These are phyloP conservation scores for Blumeria hordei DNA, from an alignment of 2,329 filamentous ascomycete genomes.

Conservation along the genomic window DNA sequence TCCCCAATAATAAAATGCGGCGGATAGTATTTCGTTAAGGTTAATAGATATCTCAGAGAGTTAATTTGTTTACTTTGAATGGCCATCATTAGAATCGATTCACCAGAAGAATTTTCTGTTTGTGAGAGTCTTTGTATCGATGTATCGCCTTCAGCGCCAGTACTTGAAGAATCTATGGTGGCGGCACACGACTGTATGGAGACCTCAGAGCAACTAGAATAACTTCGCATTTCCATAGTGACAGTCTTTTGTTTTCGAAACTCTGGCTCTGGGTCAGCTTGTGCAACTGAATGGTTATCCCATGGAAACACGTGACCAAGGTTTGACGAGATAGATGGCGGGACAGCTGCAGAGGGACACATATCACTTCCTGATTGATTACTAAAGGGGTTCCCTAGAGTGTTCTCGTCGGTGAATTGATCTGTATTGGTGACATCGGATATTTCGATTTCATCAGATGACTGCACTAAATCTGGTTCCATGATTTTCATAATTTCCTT, in stretches of 20 bases:
- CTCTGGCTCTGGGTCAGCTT: conserved; percentile 17
- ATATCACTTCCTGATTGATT: not conserved
- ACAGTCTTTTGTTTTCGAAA: conserved; percentile 30
- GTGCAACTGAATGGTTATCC: conserved; percentile 30
- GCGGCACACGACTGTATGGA: conserved; percentile 62
- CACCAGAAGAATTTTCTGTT: conserved; percentile 45
- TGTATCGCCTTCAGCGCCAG: conserved; percentile 60
- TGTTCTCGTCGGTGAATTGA: conserved; percentile 21
- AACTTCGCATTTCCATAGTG: conserved; percentile 69
- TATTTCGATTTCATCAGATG: conserved; percentile 11
- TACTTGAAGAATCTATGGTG: conserved; percentile 50
- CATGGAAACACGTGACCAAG: conserved; percentile 85
- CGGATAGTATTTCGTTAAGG: conserved; percentile 53
- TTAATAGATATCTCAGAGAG: conserved; percentile 57
- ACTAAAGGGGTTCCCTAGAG: conserved; percentile 10
- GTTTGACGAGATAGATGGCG: conserved; percentile 13
- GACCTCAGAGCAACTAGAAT: conserved; percentile 65
- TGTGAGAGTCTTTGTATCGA: conserved; percentile 58
- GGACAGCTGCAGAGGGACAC: not conserved
- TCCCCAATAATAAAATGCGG: conserved; percentile 51
- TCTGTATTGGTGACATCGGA: conserved; percentile 2
- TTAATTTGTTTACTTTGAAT: conserved; percentile 47
- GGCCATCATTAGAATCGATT: conserved; percentile 76
- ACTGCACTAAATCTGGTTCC: conserved; percentile 31
- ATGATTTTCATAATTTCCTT: conserved; percentile 54